These are phyloP conservation scores for Chlorella variabilis DNA, from an alignment of 163 green algal species.

Conservation along the genomic window DNA sequence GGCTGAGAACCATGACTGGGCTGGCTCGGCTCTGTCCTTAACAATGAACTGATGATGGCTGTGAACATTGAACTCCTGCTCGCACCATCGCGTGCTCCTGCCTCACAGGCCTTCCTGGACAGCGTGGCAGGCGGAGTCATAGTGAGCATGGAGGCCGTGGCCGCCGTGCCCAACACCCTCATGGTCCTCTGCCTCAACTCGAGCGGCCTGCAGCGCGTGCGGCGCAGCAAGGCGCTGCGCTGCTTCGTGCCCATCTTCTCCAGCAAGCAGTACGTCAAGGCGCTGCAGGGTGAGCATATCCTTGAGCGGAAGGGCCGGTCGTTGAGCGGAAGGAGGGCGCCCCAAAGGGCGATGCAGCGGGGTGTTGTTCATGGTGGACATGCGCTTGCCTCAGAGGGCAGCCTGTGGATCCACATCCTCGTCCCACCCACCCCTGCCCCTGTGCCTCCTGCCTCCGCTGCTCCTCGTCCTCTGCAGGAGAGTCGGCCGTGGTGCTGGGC, in stretches of 20 bases:
- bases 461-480: slow-evolving; percentile 51
- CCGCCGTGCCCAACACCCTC: slow-evolving; percentile 79
- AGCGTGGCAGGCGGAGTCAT: slow-evolving; percentile 72
- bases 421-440: too few species aligned
- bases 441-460: too few species aligned
- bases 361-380: too few species aligned
- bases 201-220: slow-evolving; percentile 74
- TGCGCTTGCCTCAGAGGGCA: too few species aligned
- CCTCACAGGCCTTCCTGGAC: slow-evolving; percentile 72
- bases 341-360: too few species aligned
- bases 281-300: slow-evolving; percentile 64
- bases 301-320: neutral
- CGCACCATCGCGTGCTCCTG: too few species aligned
- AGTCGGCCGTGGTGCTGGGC: slow-evolving; percentile 83
- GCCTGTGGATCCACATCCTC: too few species aligned
- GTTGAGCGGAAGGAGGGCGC: too few species aligned
- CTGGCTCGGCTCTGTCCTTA: too few species aligned
- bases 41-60: too few species aligned
- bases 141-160: slow-evolving; percentile 82
- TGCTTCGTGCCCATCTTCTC: slow-evolving; percentile 83
- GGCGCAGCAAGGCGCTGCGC: slow-evolving; percentile 60
- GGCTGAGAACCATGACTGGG: too few species aligned
- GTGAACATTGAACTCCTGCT: too few species aligned
- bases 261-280: slow-evolving; percentile 62
- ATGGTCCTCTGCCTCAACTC: slow-evolving; percentile 91